phyloP scores from a whole-genome alignment of 345 rosid species.

The Eucalyptus cladocalyx region DNA sequence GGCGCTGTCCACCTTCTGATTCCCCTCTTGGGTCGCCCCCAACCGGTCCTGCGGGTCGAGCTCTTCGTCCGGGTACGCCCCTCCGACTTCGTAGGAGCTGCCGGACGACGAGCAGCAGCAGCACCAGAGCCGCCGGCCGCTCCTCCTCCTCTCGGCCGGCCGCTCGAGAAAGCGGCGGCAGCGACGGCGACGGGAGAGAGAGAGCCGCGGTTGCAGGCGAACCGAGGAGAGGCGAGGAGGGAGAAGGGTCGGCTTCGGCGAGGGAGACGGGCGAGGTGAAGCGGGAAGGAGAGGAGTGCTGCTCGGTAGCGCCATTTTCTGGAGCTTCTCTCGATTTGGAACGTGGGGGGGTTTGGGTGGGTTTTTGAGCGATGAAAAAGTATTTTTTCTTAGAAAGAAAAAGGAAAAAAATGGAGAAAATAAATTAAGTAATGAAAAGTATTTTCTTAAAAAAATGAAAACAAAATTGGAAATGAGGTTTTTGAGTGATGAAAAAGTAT shows the following conservation, averaged over 20 bases:
- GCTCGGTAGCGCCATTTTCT: constrained; percentile 9
- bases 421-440: neutral
- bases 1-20: constrained; percentile 28
- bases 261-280: neutral
- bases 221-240: neutral
- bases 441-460: neutral
- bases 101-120: neutral
- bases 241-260: neutral
- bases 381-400: neutral
- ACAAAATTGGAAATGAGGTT: neutral
- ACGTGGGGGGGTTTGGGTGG: neutral
- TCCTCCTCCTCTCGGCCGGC: neutral
- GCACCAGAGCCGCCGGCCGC: neutral
- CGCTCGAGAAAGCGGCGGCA: neutral
- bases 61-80: constrained; percentile 49
- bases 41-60: constrained; percentile 7
- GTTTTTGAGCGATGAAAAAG: neutral
- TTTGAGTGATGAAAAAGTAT: too few relatives aligned
- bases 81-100: constrained; percentile 50
- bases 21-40: neutral
- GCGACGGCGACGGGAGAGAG: neutral
- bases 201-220: neutral
- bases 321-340: neutral
- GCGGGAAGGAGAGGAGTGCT: neutral
- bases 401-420: neutral